Evolutionary conservation across 257 asterid genomes (phyloP), one percentile per base, ranked within the genome.

Genomic region (Ophiorrhiza pumila): DNA sequence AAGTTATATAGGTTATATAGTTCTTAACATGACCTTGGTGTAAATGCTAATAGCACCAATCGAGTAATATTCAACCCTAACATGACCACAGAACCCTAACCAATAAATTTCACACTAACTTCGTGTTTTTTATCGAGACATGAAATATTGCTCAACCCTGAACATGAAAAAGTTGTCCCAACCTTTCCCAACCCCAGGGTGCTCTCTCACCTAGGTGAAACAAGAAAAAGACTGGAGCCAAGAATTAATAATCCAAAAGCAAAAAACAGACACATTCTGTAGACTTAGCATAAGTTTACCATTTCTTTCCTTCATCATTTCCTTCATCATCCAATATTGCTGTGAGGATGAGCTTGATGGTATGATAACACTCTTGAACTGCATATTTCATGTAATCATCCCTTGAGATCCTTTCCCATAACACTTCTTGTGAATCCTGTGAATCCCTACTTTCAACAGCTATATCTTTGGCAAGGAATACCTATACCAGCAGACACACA

Each of bases 381-480:
- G 97, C 99, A 81, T 94, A 94, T 83, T 85, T 85, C 99, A 94
- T 94, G 90, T 91, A 87, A 57, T 90, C 99, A 75, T 94, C 99
- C 90, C 85, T 92, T 72, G 89, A 86, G 75, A 94, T 90, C 83
- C 96, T 86, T 70, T 91, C 98, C 96, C 97, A 94, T 55, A 94
- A 90, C 82, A 91, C 98, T 55, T 78, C 97, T 76, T 88, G 98
- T 3, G 96, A 84, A 64, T 64, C 47, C 34, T 52, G 11, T n/a
- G n/a, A n/a, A 69, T 86, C 97, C 81, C 82, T 85, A 80, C 80
- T 88, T 83, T 94, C 99, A 52, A 79, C 67, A 62, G 99, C 99
- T 59, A 88, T 85, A 86, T 94, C 98, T 84, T 89, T 92, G 67
- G 99, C 99, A 68, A 90, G 90, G 82, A 91, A 91, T 74, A 94